phyloP scores from a whole-genome alignment of 108 stramenopile species.

The Stephanodiscus minutulus region DNA sequence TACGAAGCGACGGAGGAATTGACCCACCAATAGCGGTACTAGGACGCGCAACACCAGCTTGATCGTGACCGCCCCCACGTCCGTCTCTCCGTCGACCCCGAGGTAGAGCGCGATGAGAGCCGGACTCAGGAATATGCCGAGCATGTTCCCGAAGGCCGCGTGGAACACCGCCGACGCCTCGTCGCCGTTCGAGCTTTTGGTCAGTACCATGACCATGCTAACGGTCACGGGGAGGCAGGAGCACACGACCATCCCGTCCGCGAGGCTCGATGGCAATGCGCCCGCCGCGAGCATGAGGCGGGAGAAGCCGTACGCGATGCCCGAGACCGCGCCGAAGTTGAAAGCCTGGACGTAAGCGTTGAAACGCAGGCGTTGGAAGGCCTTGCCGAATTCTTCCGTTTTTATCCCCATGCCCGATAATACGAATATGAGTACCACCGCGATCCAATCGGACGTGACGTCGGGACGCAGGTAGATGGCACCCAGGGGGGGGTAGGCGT shows the following conservation, averaged over 20 bases:
- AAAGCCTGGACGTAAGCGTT: conserved; percentile 76
- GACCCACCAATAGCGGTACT: conserved; percentile 60
- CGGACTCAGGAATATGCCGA: conserved; percentile 73
- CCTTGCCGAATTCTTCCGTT: conserved; percentile 83
- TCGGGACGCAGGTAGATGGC: conserved; percentile 56
- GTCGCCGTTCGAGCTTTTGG: conserved; percentile 77
- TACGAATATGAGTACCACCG: conserved; percentile 80
- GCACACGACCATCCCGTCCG: conserved; percentile 83
- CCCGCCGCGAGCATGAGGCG: conserved; percentile 47
- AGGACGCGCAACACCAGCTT: conserved; percentile 63
- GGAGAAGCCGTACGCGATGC: conserved; percentile 62
- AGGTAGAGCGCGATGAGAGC: conserved; percentile 56
- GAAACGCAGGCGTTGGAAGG: conserved; percentile 66
- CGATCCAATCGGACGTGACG: conserved; percentile 76
- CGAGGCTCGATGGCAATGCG: conserved; percentile 53
- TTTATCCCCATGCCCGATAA: conserved; percentile 77
- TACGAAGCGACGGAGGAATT: conserved; percentile 53
- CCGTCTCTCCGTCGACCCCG: conserved; percentile 47
- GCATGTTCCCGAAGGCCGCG: conserved; percentile 61
- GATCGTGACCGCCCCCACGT: conserved; percentile 50
- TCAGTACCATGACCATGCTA: conserved; percentile 85
- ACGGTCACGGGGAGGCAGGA: conserved; percentile 79
- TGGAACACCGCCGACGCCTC: conserved; percentile 84
- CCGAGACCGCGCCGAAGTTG: conserved; percentile 76
- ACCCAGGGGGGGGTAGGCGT: conserved; percentile 84